Evolutionary conservation across 2,329 filamentous ascomycete species (phyloP), one percentile per base, ranked within the genome.

Genomic region (Tolypocladium tropicale): DNA sequence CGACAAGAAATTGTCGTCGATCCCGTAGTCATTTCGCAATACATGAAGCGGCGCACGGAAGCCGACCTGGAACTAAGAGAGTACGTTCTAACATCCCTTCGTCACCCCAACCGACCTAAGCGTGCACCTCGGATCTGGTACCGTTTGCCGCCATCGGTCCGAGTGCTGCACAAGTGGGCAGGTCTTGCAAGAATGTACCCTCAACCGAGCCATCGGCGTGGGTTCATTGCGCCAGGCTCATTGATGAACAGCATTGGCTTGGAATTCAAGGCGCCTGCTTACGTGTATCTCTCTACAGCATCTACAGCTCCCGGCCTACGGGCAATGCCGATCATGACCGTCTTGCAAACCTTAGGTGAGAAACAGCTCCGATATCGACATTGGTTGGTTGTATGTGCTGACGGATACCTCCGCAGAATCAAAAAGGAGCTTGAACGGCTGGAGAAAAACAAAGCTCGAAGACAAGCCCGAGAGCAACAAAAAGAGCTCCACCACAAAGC

Each of bases 381-480:
- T 6, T 37, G 3, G 5, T 32, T n/a, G 9, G 23, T 7, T 18
- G 4, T 32, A 12, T 10, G 3, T 41, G 12, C 53, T 51, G 10
- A 53, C 53, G 18, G 4, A 0, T 39, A 18, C 2, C 12, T 2
- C 3, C 12, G 12, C 52, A 74, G 68, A 72, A 77, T 71, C 65
- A 74, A 69, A 68, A 75, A 72, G 62, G 93, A 97, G 70, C 81
- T 95, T 55, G 84, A 84, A 54, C 88, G 94, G 61, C 82, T 99
- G 34, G 83, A 94, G 67, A 89, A 92, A 66, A 99, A 97, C 76
- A 90, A 90, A 63, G 92, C 95, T 61, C 87, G 93, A 61, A 84
- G 92, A 60, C 85, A 93, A 66, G 90, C 89, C 58, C 90, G 93
- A 65, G 93, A 97, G 69, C 92, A 93, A 67, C 88, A 90, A 65